A percentile compares a stretch with the other conserved stretches of the same genome.
Evolutionary conservation across 371 early-diverging fungal genomes (phyloP).

Genomic region (Sporodiniella umbellata): DNA sequence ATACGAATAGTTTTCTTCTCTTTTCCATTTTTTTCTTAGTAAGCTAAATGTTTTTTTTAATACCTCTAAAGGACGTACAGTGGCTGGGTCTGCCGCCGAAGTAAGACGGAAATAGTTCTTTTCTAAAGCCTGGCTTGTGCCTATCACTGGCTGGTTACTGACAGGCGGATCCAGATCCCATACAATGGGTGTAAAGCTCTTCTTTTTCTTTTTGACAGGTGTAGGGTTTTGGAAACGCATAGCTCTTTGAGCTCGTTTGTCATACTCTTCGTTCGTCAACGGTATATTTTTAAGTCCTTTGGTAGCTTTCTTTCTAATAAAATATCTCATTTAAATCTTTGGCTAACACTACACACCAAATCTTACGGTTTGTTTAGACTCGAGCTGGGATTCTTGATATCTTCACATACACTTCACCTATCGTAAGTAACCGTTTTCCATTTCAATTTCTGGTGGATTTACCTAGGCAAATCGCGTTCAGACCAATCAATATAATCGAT

Average conservation of each 20-base stretch:
- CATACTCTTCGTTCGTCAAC: slow-evolving; percentile 12
- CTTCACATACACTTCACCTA: slow-evolving; percentile 13
- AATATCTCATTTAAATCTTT: not conserved
- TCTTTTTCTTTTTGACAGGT: not conserved
- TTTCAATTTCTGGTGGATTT: not conserved
- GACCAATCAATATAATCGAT: slow-evolving; percentile 81
- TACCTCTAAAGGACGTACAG: slow-evolving; percentile 81
- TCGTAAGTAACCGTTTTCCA: too few species aligned
- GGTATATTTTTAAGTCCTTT: slow-evolving; percentile 15
- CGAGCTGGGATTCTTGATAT: slow-evolving; percentile 12
- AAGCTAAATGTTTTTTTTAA: slow-evolving; percentile 73
- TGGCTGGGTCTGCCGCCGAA: slow-evolving; percentile 86
- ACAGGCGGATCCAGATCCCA: slow-evolving; percentile 5
- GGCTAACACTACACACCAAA: not conserved
- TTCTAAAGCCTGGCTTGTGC: slow-evolving; percentile 79
- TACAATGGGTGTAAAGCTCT: slow-evolving; percentile 6
- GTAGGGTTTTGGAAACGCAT: slow-evolving; percentile 18
- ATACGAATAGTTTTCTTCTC: slow-evolving; percentile 81
- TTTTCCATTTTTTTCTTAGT: slow-evolving; percentile 74
- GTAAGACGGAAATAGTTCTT: slow-evolving; percentile 88
- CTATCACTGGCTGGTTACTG: slow-evolving; percentile 64
- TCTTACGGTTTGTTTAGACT: not conserved
- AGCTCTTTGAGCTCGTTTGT: slow-evolving; percentile 15
- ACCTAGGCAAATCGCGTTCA: slow-evolving; percentile 44
- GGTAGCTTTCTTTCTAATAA: not conserved